Evolutionary conservation across 2,329 filamentous ascomycete species (phyloP).

Genomic region (Sclerotinia glacialis): DNA sequence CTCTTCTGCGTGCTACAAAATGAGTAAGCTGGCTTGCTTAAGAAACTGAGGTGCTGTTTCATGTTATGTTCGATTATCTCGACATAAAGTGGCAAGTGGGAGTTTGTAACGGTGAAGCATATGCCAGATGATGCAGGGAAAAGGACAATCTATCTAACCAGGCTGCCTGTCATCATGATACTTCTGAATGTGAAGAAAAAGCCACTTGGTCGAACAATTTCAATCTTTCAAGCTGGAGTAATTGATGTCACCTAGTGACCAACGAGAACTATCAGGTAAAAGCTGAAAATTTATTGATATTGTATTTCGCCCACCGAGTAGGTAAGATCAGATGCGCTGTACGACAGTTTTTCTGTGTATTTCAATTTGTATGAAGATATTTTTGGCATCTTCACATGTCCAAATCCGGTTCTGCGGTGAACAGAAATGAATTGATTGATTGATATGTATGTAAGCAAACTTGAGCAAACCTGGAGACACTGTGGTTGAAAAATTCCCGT

Average conservation of each 20-base stretch:
- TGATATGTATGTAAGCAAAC: neutral
- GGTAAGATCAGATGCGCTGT: constrained; percentile 16
- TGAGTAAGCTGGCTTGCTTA: constrained; percentile 11
- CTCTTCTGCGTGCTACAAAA: neutral
- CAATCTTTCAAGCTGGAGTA: constrained; percentile 8
- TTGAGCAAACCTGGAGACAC: neutral
- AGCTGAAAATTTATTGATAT: constrained; percentile 17
- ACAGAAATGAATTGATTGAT: neutral
- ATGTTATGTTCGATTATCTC: neutral
- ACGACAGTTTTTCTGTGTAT: neutral
- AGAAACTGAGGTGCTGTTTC: neutral
- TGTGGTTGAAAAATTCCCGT: neutral
- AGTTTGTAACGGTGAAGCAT: neutral
- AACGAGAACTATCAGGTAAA: neutral
- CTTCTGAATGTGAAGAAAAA: neutral
- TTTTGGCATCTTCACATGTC: constrained; percentile 5
- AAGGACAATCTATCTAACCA: neutral
- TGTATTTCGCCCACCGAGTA: neutral
- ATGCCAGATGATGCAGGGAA: neutral
- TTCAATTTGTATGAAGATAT: neutral
- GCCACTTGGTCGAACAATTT: constrained; percentile 13
- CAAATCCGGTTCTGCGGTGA: neutral
- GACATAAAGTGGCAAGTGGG: neutral
- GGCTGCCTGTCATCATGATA: neutral
- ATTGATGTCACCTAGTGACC: constrained; percentile 15